Conservation (phyloP, 73 alveolate species). For the Tetrahymena thermophila region DNA sequence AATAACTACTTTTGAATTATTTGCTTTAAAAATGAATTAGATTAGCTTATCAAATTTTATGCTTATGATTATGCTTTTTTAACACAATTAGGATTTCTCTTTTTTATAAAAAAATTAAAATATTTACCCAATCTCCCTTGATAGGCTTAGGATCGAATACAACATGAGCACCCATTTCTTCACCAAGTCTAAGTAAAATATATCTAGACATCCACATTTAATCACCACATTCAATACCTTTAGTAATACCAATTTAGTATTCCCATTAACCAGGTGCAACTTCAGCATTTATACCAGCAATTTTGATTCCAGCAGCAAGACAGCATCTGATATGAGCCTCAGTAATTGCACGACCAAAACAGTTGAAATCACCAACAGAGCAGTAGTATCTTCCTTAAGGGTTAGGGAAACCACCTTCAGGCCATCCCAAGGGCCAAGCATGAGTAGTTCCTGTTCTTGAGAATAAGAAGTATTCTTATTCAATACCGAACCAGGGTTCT, state of each 20-base stretch:
- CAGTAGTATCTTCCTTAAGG: conserved; percentile 92
- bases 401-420: conserved; percentile 74
- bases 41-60: background rate
- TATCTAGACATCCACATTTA: conserved; percentile 86
- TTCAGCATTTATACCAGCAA: conserved; percentile 87
- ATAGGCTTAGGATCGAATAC: conserved; percentile 59
- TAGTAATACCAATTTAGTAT: conserved; percentile 77
- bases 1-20: background rate
- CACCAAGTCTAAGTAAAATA: conserved; percentile 45
- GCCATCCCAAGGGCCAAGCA: conserved; percentile 72
- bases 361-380: conserved; percentile 69
- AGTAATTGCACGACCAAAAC: conserved; percentile 80
- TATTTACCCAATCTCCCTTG: conserved; percentile 53
- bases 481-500: conserved; percentile 93
- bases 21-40: background rate
- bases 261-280: conserved; percentile 96
- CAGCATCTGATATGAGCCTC: conserved; percentile 83
- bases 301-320: conserved; percentile 75
- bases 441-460: conserved; percentile 48
- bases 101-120: background rate
- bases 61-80: background rate
- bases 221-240: conserved; percentile 84
- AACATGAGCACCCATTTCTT: conserved; percentile 36
- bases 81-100: background rate
- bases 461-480: conserved; percentile 86